Evolutionary conservation across 805 yeast species (phyloP), one percentile per base, ranked within the genome.

Genomic region (Saccharomycopsis fodiens): DNA sequence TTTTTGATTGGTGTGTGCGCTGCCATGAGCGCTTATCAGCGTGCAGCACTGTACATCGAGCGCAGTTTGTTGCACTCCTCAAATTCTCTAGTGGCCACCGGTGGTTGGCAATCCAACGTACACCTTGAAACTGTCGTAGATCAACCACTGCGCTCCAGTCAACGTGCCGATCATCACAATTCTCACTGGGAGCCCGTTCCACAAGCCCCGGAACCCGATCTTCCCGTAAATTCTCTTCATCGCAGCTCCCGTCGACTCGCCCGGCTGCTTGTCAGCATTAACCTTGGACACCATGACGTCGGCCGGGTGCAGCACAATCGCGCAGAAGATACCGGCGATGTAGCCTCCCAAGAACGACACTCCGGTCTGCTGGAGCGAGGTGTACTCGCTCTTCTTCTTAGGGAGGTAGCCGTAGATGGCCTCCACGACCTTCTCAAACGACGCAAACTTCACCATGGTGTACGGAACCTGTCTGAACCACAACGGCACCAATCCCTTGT

Each of bases 391-490:
- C 61, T 79, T 86, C 41, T 83, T 77, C 57, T 76, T 78, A 39
- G 96, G 88, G 55, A 91, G 70, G 48, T 70, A 73, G 23, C 69
- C 56, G 68, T 93, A 91, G 59, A 91, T 89, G 41, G 67, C 63
- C 58, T 82, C 87, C 27, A 91, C 97, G 43, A 89, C 84, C 61
- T 79, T 84, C 69, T 91, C 98, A 68, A 93, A 91, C 21, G 95
- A 76, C 6, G 97, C 91, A 65, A 91, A 93, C 68, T 93, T 91
- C 52, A 85, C 94, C 96, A 91, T 89, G 22, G 97, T 91, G 70
- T 91, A 91, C n/a, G 97, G 98, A 57, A 91, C 84, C 67, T 91
- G 98, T 70, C 97, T 82, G 48, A 80, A 77, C 97, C 97, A 93
- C 54, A 91, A 72, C 12, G 98, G 97, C 7, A 79, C 82, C 44